Conservation (phyloP, 805 yeast genomes). For the Clavispora phyllophila region DNA sequence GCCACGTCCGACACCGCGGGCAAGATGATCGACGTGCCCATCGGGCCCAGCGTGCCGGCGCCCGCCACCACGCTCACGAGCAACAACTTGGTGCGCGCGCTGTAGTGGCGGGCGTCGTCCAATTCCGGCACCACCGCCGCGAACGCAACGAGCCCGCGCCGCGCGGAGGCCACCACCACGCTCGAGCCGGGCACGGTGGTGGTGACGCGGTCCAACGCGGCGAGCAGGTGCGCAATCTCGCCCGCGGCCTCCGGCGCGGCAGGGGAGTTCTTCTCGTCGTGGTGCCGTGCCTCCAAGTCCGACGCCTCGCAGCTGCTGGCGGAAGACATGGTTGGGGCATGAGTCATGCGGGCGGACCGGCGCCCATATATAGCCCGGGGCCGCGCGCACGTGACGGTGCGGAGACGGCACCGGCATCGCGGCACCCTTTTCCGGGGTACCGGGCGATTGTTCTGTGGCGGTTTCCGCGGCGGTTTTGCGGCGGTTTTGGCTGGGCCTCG, state of each 20-base stretch:
- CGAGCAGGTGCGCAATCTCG: background rate
- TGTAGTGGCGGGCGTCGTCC: slow-evolving; percentile 64
- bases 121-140: slow-evolving; percentile 63
- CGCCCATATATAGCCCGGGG: background rate
- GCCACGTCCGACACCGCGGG: slow-evolving; percentile 70
- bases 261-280: too few species aligned
- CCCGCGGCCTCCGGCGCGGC: too few species aligned
- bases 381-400: background rate
- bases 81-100: slow-evolving; percentile 42
- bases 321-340: background rate
- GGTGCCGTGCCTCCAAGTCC: background rate
- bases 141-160: slow-evolving; percentile 56
- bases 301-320: background rate
- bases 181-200: background rate
- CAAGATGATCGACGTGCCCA: slow-evolving; percentile 80
- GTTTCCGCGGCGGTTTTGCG: too few species aligned
- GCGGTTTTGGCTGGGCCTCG: too few species aligned
- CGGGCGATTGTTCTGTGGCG: too few species aligned
- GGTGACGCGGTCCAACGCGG: background rate
- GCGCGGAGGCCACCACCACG: too few species aligned
- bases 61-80: slow-evolving; percentile 63
- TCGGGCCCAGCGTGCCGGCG: slow-evolving; percentile 79
- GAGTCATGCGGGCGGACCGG: background rate
- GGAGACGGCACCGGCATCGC: background rate
- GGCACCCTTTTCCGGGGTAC: background rate